These are phyloP conservation scores for Bidens hawaiensis DNA, from an alignment of 140 eudicot genomes.

Conservation along the genomic window DNA sequence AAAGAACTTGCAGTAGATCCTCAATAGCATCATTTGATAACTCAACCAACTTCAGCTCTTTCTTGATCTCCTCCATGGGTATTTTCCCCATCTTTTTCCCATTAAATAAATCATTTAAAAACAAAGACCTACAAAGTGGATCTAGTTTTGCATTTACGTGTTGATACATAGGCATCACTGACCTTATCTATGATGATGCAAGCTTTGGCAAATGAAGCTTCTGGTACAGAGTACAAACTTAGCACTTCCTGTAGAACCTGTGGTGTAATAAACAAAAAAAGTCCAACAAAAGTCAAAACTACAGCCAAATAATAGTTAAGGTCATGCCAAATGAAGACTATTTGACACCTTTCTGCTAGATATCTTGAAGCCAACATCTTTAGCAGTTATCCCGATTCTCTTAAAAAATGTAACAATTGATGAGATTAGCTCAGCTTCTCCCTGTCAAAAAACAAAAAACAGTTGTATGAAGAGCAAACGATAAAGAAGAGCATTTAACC, in stretches of 20 bases:
- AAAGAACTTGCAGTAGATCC: slow-evolving; percentile 77
- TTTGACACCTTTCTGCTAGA: slow-evolving; percentile 87
- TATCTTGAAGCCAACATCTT: slow-evolving; percentile 92
- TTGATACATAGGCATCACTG: slow-evolving; percentile 25
- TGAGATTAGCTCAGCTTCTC: slow-evolving; percentile 94
- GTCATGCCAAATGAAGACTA: not conserved
- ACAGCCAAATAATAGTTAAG: not conserved
- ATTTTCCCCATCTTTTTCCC: slow-evolving; percentile 72
- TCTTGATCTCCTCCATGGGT: slow-evolving; percentile 83
- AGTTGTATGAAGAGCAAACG: slow-evolving; percentile 11
- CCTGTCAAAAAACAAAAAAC: slow-evolving; percentile 42
- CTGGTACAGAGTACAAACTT: slow-evolving; percentile 67
- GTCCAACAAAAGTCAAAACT: not conserved
- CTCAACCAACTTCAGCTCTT: slow-evolving; percentile 58
- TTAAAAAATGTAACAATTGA: slow-evolving; percentile 88
- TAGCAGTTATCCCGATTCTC: slow-evolving; percentile 84
- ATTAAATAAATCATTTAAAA: not conserved
- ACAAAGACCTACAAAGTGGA: not conserved
- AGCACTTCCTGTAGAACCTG: slow-evolving; percentile 94
- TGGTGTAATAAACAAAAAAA: not conserved
- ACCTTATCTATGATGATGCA: slow-evolving; percentile 94
- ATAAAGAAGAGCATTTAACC: slow-evolving; percentile 7
- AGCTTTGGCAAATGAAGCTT: slow-evolving; percentile 66
- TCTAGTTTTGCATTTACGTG: not conserved
- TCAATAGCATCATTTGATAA: slow-evolving; percentile 71